Conservation (phyloP, 108 stramenopile species). For the Skeletonema marinoi region DNA sequence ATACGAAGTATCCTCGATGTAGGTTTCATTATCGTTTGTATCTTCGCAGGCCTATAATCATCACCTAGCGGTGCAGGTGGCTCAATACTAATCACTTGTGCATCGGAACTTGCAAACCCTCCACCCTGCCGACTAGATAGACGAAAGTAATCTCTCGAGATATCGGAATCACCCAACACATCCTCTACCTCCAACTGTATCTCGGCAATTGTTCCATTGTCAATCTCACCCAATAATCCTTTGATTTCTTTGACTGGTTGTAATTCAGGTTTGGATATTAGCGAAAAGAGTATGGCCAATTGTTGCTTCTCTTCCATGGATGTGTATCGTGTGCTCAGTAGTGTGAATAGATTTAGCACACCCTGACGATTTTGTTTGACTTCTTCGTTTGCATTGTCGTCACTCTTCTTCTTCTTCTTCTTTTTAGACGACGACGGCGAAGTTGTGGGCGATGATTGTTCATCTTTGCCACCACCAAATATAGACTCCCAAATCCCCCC, state of each 20-base stretch:
- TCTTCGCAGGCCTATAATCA: slow-evolving; percentile 62
- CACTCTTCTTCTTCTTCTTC: neutral
- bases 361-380: slow-evolving; percentile 56
- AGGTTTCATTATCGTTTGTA: slow-evolving; percentile 54
- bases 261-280: slow-evolving; percentile 69
- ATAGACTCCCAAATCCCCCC: neutral
- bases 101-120: slow-evolving; percentile 62
- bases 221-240: slow-evolving; percentile 78
- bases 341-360: slow-evolving; percentile 75
- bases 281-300: slow-evolving; percentile 87
- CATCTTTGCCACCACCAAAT: neutral
- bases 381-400: neutral
- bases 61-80: slow-evolving; percentile 82
- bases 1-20: slow-evolving; percentile 77
- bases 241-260: slow-evolving; percentile 83
- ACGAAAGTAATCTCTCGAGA: slow-evolving; percentile 36
- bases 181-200: slow-evolving; percentile 48
- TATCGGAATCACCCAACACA: slow-evolving; percentile 11
- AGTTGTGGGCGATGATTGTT: neutral
- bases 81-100: slow-evolving; percentile 49
- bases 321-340: slow-evolving; percentile 85
- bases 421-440: slow-evolving; percentile 10
- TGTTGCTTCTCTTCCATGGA: slow-evolving; percentile 73
- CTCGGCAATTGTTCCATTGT: slow-evolving; percentile 75
- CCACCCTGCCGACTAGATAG: slow-evolving; percentile 77